Percentiles rank a stretch among this genome's conserved stretches.
phyloP scores from a whole-genome alignment of 176 grass and related monocot genomes.

The Typha latifolia region DNA sequence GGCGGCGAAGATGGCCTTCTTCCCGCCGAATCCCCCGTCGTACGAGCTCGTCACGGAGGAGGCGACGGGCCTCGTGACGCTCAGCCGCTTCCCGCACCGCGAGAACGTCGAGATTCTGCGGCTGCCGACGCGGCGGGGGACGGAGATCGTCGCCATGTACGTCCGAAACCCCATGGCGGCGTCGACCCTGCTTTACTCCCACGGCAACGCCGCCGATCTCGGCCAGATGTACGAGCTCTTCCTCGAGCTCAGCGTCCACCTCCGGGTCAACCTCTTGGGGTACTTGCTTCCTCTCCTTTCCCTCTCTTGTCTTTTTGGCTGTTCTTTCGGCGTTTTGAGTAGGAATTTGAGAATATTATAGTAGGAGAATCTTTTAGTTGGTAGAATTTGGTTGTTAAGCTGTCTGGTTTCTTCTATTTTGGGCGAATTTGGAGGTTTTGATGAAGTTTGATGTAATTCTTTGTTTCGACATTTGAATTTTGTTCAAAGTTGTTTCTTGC shows the following conservation, averaged over 20 bases:
- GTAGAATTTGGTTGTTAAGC: too few species aligned
- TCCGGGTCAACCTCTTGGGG: slow-evolving; percentile 84
- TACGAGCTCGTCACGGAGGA: slow-evolving; percentile 58
- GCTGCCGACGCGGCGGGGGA: slow-evolving; percentile 46
- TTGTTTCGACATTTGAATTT: too few species aligned
- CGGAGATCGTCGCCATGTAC: slow-evolving; percentile 61
- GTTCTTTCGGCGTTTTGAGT: neutral
- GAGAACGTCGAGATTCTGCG: slow-evolving; percentile 87
- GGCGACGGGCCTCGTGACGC: slow-evolving; percentile 41
- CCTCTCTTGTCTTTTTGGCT: neutral
- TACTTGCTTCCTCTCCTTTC: slow-evolving; percentile 8
- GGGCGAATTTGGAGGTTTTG: too few species aligned
- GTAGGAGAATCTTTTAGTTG: too few species aligned
- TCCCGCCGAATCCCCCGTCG: slow-evolving; percentile 77
- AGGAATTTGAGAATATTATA: too few species aligned
- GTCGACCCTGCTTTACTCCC: slow-evolving; percentile 74
- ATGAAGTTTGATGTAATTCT: too few species aligned
- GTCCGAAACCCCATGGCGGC: slow-evolving; percentile 68
- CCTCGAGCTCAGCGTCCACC: slow-evolving; percentile 79
- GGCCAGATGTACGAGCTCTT: slow-evolving; percentile 93
- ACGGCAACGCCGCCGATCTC: slow-evolving; percentile 87
- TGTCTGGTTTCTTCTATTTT: too few species aligned
- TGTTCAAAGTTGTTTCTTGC: too few species aligned
- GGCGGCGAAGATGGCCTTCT: slow-evolving; percentile 95
- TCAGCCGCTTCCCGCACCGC: slow-evolving; percentile 53